Base-by-base conservation (phyloP, 306 rosid genomes). In the Gillenia trifoliata region DNA sequence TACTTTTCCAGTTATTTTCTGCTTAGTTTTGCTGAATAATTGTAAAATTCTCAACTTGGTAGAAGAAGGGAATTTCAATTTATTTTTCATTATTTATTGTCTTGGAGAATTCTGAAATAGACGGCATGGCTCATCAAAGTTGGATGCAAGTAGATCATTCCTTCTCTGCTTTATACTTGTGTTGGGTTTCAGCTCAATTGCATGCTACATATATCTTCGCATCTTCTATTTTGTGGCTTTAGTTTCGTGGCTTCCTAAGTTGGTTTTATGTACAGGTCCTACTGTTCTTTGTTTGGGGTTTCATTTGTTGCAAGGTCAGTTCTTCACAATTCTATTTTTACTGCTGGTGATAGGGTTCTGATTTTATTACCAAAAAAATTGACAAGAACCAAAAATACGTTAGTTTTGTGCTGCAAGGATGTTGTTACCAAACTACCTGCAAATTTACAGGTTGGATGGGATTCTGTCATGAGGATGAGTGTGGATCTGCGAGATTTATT, bases 401-500 rank as follows among this genome's bases (percentile, higher is more conserved):
- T 71, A 69, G 16, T 62, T 70, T 64, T 85, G 68, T 66, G 50
- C 70, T 76, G 45, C 66, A 54, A 67, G 73, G 75, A 62, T 75
- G 74, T 75, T 78, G 3, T 79, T 66, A 80, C 45, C 66, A 50
- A 60, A 3, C 47, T 59, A 28, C 55, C 64, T 69, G 52, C 77
- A 73, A 80, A 68, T 66, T 63, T 87, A 84, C 86, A 95, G 99
- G 69, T 92, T 76, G 97, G 98, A 83, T 95, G 99, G 98, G 92
- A 89, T 81, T 92, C 99, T 69, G 99, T 95, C 43, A 95, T 95
- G 99, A 86, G 96, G 85, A 95, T 95, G 99, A 92, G 99, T 77
- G 96, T 74, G 49, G 97, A 95, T 88, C 80, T 90, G 82, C 89
- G 92, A 74, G 97, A 89, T 79, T 84, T 95, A 67, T 95, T 95